phyloP scores from a whole-genome alignment of 2,329 filamentous ascomycete species.

The Verruconis gallopava region DNA sequence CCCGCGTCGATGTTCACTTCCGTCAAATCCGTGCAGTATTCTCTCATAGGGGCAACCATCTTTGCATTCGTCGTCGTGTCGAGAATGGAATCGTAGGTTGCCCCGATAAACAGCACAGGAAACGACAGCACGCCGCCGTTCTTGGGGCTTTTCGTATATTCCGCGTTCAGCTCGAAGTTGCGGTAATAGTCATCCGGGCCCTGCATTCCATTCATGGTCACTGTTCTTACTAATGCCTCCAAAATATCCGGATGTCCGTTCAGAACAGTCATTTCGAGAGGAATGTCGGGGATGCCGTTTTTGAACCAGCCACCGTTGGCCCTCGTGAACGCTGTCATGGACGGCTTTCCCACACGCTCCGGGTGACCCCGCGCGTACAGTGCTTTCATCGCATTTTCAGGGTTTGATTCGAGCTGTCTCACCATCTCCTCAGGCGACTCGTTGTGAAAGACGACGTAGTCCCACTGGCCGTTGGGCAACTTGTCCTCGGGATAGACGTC shows the following conservation, averaged over 20 bases:
- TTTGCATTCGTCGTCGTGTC: conserved; percentile 22
- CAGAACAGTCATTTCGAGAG: conserved; percentile 17
- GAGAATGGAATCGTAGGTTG: conserved; percentile 27
- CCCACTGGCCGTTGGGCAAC: conserved; percentile 26
- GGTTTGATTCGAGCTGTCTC: conserved; percentile 16
- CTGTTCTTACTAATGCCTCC: conserved; percentile 20
- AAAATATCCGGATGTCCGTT: conserved; percentile 19
- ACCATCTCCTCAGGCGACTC: conserved; percentile 13
- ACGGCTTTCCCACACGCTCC: conserved; percentile 17
- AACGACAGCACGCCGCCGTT: conserved; percentile 23
- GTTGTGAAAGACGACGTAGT: conserved; percentile 23
- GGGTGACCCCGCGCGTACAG: conserved; percentile 18
- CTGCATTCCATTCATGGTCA: conserved; percentile 29
- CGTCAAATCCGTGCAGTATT: conserved; percentile 26
- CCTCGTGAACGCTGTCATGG: conserved; percentile 12
- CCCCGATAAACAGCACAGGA: conserved; percentile 28
- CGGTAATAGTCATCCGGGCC: conserved; percentile 29
- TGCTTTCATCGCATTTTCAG: conserved; percentile 17
- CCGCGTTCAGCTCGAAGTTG: conserved; percentile 30
- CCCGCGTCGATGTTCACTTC: conserved; percentile 30
- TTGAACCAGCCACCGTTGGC: conserved; percentile 23
- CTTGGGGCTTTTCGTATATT: conserved; percentile 27
- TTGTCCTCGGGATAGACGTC: conserved; percentile 33
- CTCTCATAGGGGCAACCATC: conserved; percentile 23
- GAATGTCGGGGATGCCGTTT: conserved; percentile 20